These are phyloP conservation scores for Noccaea caerulescens DNA, from an alignment of 345 rosid species.

Conservation along the genomic window DNA sequence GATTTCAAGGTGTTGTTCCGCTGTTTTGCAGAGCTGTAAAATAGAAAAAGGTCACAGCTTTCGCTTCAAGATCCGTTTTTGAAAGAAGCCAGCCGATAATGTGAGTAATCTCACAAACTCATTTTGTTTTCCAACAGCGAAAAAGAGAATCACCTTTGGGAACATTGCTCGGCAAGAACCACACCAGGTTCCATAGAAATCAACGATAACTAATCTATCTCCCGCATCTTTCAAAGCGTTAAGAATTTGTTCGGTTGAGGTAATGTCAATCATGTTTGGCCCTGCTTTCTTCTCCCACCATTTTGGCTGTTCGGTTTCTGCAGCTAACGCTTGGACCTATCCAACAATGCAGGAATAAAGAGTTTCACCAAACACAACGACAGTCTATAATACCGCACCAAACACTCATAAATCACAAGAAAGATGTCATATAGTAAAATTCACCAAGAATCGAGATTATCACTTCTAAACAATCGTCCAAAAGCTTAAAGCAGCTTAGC, in stretches of 20 bases:
- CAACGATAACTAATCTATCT: slow-evolving; percentile 84
- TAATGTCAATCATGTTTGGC: slow-evolving; percentile 87
- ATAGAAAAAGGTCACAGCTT: slow-evolving; percentile 6
- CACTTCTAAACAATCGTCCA: not conserved
- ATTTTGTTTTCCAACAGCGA: not conserved
- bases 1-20: slow-evolving; percentile 70
- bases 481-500: not conserved
- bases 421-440: not conserved
- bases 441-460: not conserved
- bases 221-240: slow-evolving; percentile 74
- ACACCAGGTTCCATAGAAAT: slow-evolving; percentile 98
- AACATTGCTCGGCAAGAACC: slow-evolving; percentile 90
- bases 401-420: not conserved
- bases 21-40: slow-evolving; percentile 81
- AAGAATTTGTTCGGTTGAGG: slow-evolving; percentile 77
- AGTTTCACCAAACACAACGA: not conserved
- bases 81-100: not conserved
- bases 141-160: slow-evolving; percentile 63
- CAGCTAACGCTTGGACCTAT: slow-evolving; percentile 66
- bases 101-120: not conserved
- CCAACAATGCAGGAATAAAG: not conserved
- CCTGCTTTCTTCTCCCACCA: slow-evolving; percentile 95
- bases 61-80: not conserved
- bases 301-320: slow-evolving; percentile 75
- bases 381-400: not conserved